Conservation (phyloP, 345 rosid species). For the Reutealis trisperma region DNA sequence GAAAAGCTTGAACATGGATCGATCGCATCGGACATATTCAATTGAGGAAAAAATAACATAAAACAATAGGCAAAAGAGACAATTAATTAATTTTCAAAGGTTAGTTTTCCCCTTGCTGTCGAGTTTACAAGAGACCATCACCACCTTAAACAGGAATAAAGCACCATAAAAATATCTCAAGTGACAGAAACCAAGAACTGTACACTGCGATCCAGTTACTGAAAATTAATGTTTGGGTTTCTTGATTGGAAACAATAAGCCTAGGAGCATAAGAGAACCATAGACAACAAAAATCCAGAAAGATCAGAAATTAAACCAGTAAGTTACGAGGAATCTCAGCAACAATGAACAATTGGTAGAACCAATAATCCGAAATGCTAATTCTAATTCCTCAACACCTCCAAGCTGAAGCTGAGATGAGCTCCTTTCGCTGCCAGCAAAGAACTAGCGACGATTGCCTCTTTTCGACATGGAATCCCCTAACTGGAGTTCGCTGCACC, state of each 20-base stretch:
- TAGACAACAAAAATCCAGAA: constrained; percentile 25
- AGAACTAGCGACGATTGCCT: constrained; percentile 27
- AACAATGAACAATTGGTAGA: constrained; percentile 15
- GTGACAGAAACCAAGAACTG: constrained; percentile 27
- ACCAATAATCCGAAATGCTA: constrained; percentile 18
- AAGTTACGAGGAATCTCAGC: constrained; percentile 37
- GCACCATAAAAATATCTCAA: constrained; percentile 13
- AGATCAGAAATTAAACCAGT: constrained; percentile 40
- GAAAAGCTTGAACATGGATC: not conserved
- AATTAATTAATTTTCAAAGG: constrained; percentile 1
- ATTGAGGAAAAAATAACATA: not conserved
- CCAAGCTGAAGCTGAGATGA: constrained; percentile 34
- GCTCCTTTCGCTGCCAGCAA: constrained; percentile 35
- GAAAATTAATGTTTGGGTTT: constrained; percentile 36
- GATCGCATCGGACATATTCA: not conserved
- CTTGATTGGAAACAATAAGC: constrained; percentile 41
- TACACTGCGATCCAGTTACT: constrained; percentile 41
- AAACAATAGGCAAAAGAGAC: not conserved
- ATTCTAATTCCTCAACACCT: constrained; percentile 23
- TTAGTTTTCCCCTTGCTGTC: constrained; percentile 24
- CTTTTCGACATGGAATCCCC: constrained; percentile 35
- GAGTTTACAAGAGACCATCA: constrained; percentile 28
- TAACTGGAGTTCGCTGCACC: constrained; percentile 25
- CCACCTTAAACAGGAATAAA: constrained; percentile 22
- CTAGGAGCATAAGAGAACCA: constrained; percentile 44